phyloP scores from a whole-genome alignment of 805 yeast genomes.

The Candida insectalens region DNA sequence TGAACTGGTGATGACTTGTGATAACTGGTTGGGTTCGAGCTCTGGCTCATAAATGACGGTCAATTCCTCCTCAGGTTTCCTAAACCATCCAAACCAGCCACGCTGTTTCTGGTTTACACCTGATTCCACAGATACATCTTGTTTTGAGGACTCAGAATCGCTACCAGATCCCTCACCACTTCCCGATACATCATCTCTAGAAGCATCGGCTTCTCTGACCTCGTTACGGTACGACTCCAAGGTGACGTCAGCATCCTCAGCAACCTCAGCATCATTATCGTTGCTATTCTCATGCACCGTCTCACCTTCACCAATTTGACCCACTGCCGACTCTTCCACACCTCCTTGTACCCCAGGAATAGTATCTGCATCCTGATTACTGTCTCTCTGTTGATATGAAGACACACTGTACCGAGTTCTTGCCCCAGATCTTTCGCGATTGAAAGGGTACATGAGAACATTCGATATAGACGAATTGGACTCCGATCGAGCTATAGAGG shows the following conservation, averaged over 20 bases:
- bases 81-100: neutral
- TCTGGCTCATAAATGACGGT: too few relatives aligned
- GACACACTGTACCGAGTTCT: slow-evolving; percentile 4
- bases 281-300: neutral
- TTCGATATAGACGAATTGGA: slow-evolving; percentile 1
- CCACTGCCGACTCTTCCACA: neutral
- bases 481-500: neutral
- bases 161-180: neutral
- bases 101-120: neutral
- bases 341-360: neutral
- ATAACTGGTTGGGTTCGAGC: slow-evolving; percentile 1
- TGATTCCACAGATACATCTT: too few relatives aligned
- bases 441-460: slow-evolving; percentile 1
- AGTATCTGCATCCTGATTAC: neutral
- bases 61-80: neutral
- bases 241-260: slow-evolving; percentile 9
- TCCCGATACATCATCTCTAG: neutral
- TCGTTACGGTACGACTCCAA: slow-evolving; percentile 18
- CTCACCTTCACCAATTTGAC: neutral
- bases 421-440: neutral
- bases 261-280: neutral
- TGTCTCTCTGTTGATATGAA: slow-evolving; percentile 2
- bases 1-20: neutral
- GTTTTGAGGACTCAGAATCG: neutral
- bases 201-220: slow-evolving; percentile 4